These are phyloP conservation scores for Xylogone sp. DNA, from an alignment of 2,329 filamentous ascomycete species.

Conservation along the genomic window DNA sequence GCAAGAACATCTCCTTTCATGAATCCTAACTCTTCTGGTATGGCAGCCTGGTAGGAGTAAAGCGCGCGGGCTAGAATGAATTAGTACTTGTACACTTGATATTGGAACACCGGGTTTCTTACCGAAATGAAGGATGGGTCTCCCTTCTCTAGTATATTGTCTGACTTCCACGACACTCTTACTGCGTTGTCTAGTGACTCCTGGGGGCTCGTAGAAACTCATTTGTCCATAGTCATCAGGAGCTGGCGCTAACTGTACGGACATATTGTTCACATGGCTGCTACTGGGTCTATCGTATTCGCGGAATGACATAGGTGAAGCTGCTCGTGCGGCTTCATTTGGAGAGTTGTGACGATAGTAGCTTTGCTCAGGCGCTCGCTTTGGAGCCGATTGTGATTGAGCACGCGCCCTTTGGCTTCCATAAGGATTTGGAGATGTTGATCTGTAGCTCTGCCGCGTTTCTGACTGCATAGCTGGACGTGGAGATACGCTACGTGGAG, in stretches of 20 bases:
- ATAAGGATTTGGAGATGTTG: slow-evolving; percentile 64
- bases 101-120: slow-evolving; percentile 44
- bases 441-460: slow-evolving; percentile 39
- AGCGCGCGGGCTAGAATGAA: slow-evolving; percentile 71
- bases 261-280: slow-evolving; percentile 45
- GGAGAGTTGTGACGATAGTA: slow-evolving; percentile 48
- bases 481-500: slow-evolving; percentile 54
- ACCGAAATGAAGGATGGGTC: slow-evolving; percentile 91
- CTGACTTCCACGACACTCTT: slow-evolving; percentile 82
- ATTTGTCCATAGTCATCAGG: slow-evolving; percentile 48
- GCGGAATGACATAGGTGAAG: slow-evolving; percentile 36
- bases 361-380: slow-evolving; percentile 44
- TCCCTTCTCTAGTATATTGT: slow-evolving; percentile 80
- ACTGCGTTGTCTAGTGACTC: slow-evolving; percentile 55
- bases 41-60: slow-evolving; percentile 92
- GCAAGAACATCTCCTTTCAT: slow-evolving; percentile 88
- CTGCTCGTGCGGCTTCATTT: slow-evolving; percentile 39
- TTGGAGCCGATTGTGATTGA: slow-evolving; percentile 34
- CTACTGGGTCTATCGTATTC: slow-evolving; percentile 46
- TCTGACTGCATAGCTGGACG: slow-evolving; percentile 52
- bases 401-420: slow-evolving; percentile 28
- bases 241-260: slow-evolving; percentile 59
- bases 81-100: slow-evolving; percentile 16
- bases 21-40: slow-evolving; percentile 92
- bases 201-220: slow-evolving; percentile 48